phyloP scores from a whole-genome alignment of 805 yeast species.

The Huiozyma sinensis region DNA sequence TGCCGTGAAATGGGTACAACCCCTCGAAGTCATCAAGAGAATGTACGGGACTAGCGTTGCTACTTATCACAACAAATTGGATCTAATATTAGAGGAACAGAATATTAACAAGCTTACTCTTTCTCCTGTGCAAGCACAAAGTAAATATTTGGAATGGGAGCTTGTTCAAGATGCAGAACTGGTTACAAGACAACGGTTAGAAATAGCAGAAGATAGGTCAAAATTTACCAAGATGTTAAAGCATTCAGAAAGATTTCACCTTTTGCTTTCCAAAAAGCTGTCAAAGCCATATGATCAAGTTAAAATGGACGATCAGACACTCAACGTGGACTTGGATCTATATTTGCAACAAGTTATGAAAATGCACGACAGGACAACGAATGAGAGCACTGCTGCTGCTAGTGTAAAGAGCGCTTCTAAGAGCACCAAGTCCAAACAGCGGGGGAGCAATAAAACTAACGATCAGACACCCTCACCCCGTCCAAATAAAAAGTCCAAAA shows the following conservation, averaged over 20 bases:
- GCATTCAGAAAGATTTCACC: constrained; percentile 13
- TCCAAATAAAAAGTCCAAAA: background rate
- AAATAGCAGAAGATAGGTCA: constrained; percentile 10
- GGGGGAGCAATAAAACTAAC: background rate
- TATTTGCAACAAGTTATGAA: constrained; percentile 3
- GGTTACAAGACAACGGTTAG: constrained; percentile 41
- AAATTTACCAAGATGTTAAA: constrained; percentile 12
- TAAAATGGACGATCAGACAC: constrained; percentile 1
- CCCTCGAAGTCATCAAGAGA: constrained; percentile 50
- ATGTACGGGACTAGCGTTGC: constrained; percentile 16
- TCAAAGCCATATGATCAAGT: constrained; percentile 11
- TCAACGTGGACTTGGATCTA: constrained; percentile 11
- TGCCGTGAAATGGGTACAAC: constrained; percentile 79
- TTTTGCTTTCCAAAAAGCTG: constrained; percentile 14
- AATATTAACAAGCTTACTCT: constrained; percentile 8
- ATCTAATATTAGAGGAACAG: constrained; percentile 12
- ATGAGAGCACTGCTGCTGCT: background rate
- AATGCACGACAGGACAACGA: background rate
- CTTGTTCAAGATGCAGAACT: constrained; percentile 48
- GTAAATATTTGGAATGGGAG: constrained; percentile 56
- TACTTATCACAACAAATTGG: constrained; percentile 9
- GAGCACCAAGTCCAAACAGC: background rate
- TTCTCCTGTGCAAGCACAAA: constrained; percentile 10
- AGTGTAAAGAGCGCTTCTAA: background rate
- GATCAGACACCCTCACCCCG: background rate